These are phyloP conservation scores for Prinsepia uniflora DNA, from an alignment of 306 rosid species.

Conservation along the genomic window DNA sequence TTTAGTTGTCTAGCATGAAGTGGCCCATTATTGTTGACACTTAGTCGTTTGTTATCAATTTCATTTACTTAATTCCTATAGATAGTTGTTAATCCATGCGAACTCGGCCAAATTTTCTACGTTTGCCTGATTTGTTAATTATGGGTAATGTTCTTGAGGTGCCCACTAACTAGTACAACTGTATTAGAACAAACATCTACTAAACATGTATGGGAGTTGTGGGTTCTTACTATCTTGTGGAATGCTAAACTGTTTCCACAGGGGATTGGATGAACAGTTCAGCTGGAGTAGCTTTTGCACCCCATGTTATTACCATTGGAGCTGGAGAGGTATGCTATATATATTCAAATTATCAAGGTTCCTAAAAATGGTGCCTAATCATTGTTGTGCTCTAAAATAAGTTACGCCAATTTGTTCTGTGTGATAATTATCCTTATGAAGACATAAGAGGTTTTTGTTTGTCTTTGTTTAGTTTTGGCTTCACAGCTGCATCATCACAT, in stretches of 20 bases:
- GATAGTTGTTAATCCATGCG: slow-evolving; percentile 14
- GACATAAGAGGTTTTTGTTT: not conserved
- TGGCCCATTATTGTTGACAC: slow-evolving; percentile 9
- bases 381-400: not conserved
- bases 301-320: slow-evolving; percentile 77
- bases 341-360: slow-evolving; percentile 5
- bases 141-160: slow-evolving; percentile 2
- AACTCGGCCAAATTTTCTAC: slow-evolving; percentile 8
- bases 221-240: slow-evolving; percentile 9
- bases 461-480: not conserved
- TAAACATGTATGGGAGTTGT: slow-evolving; percentile 11
- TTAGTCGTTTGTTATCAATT: not conserved
- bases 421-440: not conserved
- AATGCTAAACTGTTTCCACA: slow-evolving; percentile 30
- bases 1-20: slow-evolving; percentile 2
- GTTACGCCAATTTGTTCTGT: not conserved
- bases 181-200: slow-evolving; percentile 11
- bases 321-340: slow-evolving; percentile 67
- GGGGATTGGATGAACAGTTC: slow-evolving; percentile 99
- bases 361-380: slow-evolving; percentile 11
- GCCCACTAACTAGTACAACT: not conserved
- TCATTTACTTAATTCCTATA: not conserved
- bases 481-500: not conserved
- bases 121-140: not conserved
- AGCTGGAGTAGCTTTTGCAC: slow-evolving; percentile 91